Evolutionary conservation across 1,139 yeast genomes (phyloP).

Genomic region (Hansenula lynferdii): DNA sequence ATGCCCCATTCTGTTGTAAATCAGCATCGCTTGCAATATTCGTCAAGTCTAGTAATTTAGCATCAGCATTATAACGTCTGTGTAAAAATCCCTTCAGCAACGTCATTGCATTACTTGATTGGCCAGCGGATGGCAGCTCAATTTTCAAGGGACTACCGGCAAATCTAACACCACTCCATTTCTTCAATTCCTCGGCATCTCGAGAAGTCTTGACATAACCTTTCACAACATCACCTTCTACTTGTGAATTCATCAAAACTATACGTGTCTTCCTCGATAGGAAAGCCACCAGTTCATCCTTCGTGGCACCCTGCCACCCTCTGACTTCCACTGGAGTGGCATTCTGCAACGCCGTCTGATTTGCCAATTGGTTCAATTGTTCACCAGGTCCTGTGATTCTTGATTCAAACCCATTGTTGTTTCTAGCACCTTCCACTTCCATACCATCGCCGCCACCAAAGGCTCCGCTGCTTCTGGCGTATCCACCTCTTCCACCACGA

Average conservation of each 20-base stretch:
- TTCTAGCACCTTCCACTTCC: not conserved
- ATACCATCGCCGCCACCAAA: not conserved
- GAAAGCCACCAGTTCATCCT: slow-evolving; percentile 64
- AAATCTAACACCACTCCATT: slow-evolving; percentile 73
- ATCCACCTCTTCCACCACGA: slow-evolving; percentile 6
- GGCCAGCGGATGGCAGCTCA: slow-evolving; percentile 26
- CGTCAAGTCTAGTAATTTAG: slow-evolving; percentile 68
- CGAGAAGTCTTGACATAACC: slow-evolving; percentile 52
- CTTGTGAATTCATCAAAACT: slow-evolving; percentile 43
- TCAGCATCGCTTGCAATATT: slow-evolving; percentile 62
- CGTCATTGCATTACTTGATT: slow-evolving; percentile 46
- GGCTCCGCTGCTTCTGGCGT: slow-evolving; percentile 6
- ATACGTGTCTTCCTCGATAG: slow-evolving; percentile 64
- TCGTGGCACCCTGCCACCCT: slow-evolving; percentile 81
- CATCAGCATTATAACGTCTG: slow-evolving; percentile 60
- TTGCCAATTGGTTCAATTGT: slow-evolving; percentile 12
- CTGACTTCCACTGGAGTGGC: slow-evolving; percentile 50
- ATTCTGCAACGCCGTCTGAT: slow-evolving; percentile 6
- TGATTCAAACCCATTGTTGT: not conserved
- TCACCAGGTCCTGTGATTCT: slow-evolving; percentile 9
- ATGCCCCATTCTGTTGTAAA: slow-evolving; percentile 59
- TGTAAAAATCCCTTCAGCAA: slow-evolving; percentile 57
- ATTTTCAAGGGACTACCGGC: slow-evolving; percentile 70
- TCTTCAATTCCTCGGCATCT: slow-evolving; percentile 56
- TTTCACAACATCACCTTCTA: slow-evolving; percentile 38